Evolutionary conservation across 768 basidiomycete genomes (phyloP), one percentile per base, ranked within the genome.

Genomic region (Jaapia argillacea): DNA sequence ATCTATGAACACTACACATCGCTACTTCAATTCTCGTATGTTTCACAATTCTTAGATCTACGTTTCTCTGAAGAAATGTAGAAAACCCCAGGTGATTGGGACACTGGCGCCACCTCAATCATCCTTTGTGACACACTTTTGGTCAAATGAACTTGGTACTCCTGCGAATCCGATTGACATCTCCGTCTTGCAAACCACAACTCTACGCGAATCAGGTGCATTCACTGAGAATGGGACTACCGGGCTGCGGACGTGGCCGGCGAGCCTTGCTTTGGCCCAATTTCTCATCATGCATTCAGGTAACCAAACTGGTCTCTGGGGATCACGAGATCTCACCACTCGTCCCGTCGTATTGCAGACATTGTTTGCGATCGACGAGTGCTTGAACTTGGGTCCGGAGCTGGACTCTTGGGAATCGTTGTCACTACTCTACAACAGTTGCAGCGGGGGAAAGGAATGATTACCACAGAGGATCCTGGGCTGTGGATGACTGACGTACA

Each of bases 221-320:
- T 77, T 70, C 2, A 78, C 88, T 23, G 85, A 88, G 57, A 65
- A 67, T 33, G 86, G 87, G 0, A 89, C 85, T 0, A 89, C 85
- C 1, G 85, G 87, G 10, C 60, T 89, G 39, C 70, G 82, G 43
- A 90, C 86, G 5, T 90, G 87, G 87, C 65, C 70, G 23, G 83
- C 87, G 4, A 81, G 84, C 50, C 71, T 81, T 36, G 63, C 73
- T 24, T 64, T 89, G 16, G 75, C 77, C 0, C 70, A 79, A 39
- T 80, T 77, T 52, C 63, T 89, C 20, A 69, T 76, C 16, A 46
- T 52, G 6, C 65, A 81, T 53, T 64, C 77, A 57, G 71, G 85
- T 84, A 59, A 50, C 57, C 24, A 38, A 16, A 22, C 25, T 45
- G 23, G 10, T 4, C 7, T 33, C 10, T n/a, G n/a, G n/a, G n/a